Base-by-base conservation (phyloP, 1,139 yeast species). In the Candida gigantensis region DNA sequence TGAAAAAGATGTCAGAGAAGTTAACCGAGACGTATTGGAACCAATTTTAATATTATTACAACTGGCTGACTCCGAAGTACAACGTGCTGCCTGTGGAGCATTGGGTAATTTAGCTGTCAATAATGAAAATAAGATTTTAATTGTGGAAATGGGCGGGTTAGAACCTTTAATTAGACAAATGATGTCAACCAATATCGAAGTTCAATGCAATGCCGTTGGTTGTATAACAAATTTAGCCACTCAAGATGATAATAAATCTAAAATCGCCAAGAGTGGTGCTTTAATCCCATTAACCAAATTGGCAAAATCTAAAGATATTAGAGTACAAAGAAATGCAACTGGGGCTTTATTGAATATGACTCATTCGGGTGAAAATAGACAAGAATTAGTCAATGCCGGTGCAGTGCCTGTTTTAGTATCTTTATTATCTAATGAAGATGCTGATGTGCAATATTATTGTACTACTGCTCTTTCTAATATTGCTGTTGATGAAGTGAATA, bases 81-180 rank as follows among this genome's bases (percentile, higher is more conserved):
- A 92, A 64, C 77, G 97, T 41, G 98, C 98, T 3, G 97, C 98
- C 0, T 92, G 97, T 61, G 99, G 98, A 2, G 98, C 99, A 2
- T 70, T 92, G 47, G 98, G 99, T 7, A 92, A 92, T 53, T 71
- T 92, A 53, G 99, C 99, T 1, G 98, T 94, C 30, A 89, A 92
- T 63, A 90, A 90, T 55, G 97, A 88, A 46, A 92, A 94, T 66
- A 92, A 92, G 60, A 77, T 85, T 18, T 72, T 92, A 37, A 92
- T 94, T 46, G 98, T 92, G 23, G 96, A 90, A 56, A 88, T 94
- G 96, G 97, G 97, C 21, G 98, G 98, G 2, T 74, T 92, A 43
- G 96, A 90, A 49, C 97, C 97, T 7, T 75, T 92, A 37, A 92
- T 92, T 52, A 83, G 95, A 60, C 98, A 94, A 65, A 92, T 92